Base-by-base conservation (phyloP, 352 stramenopile genomes). In the Thalassiosira exigua region DNA sequence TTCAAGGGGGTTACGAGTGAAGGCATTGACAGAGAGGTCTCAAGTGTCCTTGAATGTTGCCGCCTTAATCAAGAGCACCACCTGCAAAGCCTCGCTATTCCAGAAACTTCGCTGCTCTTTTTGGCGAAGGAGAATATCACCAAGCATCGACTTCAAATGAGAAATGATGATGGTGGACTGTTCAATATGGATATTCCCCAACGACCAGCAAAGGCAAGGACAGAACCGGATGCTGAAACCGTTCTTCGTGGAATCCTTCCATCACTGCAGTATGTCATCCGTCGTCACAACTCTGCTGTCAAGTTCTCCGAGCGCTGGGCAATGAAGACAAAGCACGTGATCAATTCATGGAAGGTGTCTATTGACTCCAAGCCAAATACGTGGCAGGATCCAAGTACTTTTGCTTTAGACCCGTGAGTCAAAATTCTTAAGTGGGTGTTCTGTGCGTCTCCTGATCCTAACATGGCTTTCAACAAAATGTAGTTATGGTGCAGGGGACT, bases 11-110 rank as follows among this genome's bases (percentile, higher is more conserved):
- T 85, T 4, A 87, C 85, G 1, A 56, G 61, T 29, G 74, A 83
- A 60, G 89, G 89, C 12, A 94, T 93, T 58, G 91, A 92, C 65
- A 64, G 76, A 64, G 90, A 95, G 61, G 50, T 93, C 14, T 66
- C 69, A 32, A 74, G 72, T 30, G 67, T 83, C 26, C 58, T 95
- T 1, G 80, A 93, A 67, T 89, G 71, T 67, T 66, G 80, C 0
- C 64, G 60, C 21, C 54, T 91, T 21, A 92, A 91, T 58, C 66
- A 76, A 33, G 68, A 71, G 19, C 60, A 84, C 14, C 17, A 53
- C 12, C 78, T 79, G 41, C 70, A 84, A 51, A 92, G 87, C 21
- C 76, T 95, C 14, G 89, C 82, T 2, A 93, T 94, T 50, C 84
- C 88, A 12, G 82, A 95, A 50, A 76, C 85, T 7, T 74, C 71